Percentiles rank a stretch among this genome's conserved stretches.
These are phyloP conservation scores for Metschnikowia proteae DNA, from an alignment of 805 yeast genomes.

Conservation along the genomic window DNA sequence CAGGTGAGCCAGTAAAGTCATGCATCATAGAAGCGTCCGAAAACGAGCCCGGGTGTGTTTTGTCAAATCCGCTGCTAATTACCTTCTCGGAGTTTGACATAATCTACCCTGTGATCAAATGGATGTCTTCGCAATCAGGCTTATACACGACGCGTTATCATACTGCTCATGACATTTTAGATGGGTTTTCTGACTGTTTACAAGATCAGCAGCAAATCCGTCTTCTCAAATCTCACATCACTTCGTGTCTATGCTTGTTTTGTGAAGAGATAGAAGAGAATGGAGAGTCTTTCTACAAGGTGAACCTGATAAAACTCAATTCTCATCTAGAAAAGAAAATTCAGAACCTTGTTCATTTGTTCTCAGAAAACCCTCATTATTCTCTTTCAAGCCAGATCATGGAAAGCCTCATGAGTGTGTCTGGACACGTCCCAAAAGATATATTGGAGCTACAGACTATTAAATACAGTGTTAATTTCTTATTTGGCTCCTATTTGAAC, in stretches of 20 bases:
- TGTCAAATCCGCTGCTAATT: constrained; percentile 11
- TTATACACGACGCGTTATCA: constrained; percentile 11
- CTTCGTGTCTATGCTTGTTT: constrained; percentile 12
- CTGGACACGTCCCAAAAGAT: constrained; percentile 28
- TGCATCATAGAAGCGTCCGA: constrained; percentile 9
- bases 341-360: constrained; percentile 25
- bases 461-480: constrained; percentile 43
- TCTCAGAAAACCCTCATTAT: constrained; percentile 19
- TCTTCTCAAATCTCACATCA: neutral
- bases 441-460: constrained; percentile 34
- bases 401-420: constrained; percentile 20
- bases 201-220: neutral
- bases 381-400: constrained; percentile 19
- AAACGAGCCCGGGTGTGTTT: constrained; percentile 6
- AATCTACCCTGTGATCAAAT: constrained; percentile 9
- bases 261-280: constrained; percentile 34
- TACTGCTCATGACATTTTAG: constrained; percentile 13
- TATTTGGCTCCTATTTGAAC: constrained; percentile 43
- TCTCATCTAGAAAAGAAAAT: constrained; percentile 39
- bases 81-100: constrained; percentile 11
- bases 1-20: constrained; percentile 18
- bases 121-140: constrained; percentile 7
- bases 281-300: constrained; percentile 37
- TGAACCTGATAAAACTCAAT: constrained; percentile 37
- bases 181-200: constrained; percentile 7